phyloP scores from a whole-genome alignment of 2,329 filamentous ascomycete species.

The Fusarium agapanthi region DNA sequence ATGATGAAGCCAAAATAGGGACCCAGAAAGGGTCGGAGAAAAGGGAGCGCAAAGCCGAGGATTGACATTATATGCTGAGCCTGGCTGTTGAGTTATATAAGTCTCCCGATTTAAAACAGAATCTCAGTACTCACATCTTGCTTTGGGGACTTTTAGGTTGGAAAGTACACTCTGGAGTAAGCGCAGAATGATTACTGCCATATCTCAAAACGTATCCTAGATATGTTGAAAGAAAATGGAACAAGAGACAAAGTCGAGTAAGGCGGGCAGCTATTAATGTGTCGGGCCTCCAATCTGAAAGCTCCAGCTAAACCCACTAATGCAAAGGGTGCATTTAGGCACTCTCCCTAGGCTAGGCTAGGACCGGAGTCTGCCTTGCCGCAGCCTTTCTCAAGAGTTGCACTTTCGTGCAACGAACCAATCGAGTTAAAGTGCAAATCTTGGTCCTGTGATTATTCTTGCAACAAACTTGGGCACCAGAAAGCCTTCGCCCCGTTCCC shows the following conservation, averaged over 20 bases:
- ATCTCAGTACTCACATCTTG: rapidly evolving
- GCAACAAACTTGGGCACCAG: neutral
- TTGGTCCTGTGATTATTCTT: neutral
- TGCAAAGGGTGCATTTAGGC: neutral
- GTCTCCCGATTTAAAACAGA: neutral
- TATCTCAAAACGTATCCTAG: no score
- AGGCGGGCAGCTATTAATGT: neutral
- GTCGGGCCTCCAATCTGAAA: neutral
- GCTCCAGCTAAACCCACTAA: neutral
- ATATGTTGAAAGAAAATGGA: neutral
- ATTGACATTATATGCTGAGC: neutral
- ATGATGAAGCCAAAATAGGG: neutral
- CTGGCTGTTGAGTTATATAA: neutral
- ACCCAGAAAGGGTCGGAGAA: neutral
- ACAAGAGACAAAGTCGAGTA: neutral
- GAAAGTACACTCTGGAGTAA: neutral
- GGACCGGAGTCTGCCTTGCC: neutral
- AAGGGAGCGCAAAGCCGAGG: neutral
- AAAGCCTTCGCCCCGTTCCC: no score
- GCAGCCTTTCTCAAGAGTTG: no score
- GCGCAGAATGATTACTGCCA: neutral
- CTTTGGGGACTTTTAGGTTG: rapidly evolving
- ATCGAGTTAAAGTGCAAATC: neutral
- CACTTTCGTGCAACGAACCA: neutral
- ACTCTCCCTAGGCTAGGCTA: neutral